Evolutionary conservation across 1,284 basidiomycete species (phyloP).

Genomic region (Sparassis latifolia): DNA sequence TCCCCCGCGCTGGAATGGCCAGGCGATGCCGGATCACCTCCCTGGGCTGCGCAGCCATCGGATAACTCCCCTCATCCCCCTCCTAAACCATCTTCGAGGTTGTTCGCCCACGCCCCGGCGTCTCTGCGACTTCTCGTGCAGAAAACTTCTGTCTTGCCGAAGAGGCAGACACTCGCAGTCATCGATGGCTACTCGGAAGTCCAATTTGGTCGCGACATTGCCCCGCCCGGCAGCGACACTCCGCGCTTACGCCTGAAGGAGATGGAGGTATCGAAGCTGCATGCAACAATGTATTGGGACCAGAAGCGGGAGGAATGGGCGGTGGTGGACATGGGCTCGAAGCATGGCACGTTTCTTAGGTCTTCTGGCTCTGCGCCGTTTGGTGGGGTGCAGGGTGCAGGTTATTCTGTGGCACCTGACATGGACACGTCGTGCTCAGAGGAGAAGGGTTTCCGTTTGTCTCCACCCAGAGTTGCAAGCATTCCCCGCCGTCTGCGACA

Average conservation of each 20-base stretch:
- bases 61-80: slow-evolving; percentile 2
- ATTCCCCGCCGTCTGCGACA: slow-evolving; percentile 56
- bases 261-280: slow-evolving; percentile 74
- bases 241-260: slow-evolving; percentile 71
- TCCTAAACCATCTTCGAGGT: neutral
- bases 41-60: neutral
- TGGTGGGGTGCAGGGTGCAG: neutral
- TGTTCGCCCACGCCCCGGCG: slow-evolving; percentile 15
- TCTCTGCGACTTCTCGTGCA: slow-evolving; percentile 53
- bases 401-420: neutral
- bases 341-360: slow-evolving; percentile 67
- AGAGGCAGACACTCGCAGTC: slow-evolving; percentile 44
- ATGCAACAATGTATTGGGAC: slow-evolving; percentile 72
- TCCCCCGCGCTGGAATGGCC: slow-evolving; percentile 55
- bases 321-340: slow-evolving; percentile 76
- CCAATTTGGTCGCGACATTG: slow-evolving; percentile 64
- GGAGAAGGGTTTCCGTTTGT: slow-evolving; percentile 43
- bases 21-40: slow-evolving; percentile 25
- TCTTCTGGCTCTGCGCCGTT: slow-evolving; percentile 3
- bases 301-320: slow-evolving; percentile 50
- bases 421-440: neutral
- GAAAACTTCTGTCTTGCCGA: slow-evolving; percentile 44
- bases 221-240: slow-evolving; percentile 38
- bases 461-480: slow-evolving; percentile 58
- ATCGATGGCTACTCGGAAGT: slow-evolving; percentile 58